phyloP scores from a whole-genome alignment of 73 alveolate genomes.

The Effrenium voratum region DNA sequence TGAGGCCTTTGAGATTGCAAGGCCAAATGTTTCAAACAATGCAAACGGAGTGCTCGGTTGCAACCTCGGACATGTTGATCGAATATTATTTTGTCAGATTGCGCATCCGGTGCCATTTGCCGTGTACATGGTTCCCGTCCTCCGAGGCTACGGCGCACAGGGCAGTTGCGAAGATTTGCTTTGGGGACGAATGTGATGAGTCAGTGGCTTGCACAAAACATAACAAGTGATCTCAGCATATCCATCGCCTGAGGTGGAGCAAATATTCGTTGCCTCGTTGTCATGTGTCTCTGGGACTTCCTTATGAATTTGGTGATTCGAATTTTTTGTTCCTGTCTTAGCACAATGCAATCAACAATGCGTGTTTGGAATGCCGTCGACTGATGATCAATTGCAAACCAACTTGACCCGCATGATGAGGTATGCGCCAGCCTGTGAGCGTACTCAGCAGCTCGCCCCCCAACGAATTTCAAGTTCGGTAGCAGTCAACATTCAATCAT shows the following conservation, averaged over 20 bases:
- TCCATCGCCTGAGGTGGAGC: constrained; percentile 44
- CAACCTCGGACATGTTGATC: not conserved
- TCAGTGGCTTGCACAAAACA: no score
- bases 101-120: no score
- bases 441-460: not conserved
- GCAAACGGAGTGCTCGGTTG: constrained; percentile 14
- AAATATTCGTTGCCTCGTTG: constrained; percentile 71
- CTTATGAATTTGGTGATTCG: constrained; percentile 56
- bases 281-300: constrained; percentile 52
- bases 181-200: constrained; percentile 34
- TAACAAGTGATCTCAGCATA: no score
- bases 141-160: constrained; percentile 39
- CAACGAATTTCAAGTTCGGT: no score
- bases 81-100: no score
- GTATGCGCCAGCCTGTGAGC: not conserved
- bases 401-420: no score
- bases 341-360: not conserved
- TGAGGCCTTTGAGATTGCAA: constrained; percentile 22
- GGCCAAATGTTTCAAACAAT: constrained; percentile 27
- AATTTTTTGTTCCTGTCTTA: not conserved
- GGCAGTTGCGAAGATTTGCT: constrained; percentile 35
- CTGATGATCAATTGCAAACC: no score
- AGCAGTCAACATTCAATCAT: no score
- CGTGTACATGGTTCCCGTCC: not conserved
- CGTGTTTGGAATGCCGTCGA: no score